Conservation (phyloP, 192 early-diverging fungal species). For the Glomus cerebriforme region DNA sequence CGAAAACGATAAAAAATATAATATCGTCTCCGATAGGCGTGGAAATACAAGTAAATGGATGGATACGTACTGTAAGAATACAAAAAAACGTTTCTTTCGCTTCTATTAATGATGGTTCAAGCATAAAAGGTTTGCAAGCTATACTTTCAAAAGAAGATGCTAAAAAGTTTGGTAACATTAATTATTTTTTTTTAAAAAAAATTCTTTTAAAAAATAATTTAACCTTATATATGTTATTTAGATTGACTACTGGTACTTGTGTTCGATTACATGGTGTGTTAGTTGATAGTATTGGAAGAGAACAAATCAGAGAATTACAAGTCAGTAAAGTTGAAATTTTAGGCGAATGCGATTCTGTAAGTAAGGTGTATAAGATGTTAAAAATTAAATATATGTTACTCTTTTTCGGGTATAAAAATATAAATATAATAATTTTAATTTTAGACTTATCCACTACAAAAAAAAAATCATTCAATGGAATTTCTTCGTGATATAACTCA, state of each 20-base stretch:
- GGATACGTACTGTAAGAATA: slow-evolving; percentile 79
- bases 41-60: slow-evolving; percentile 64
- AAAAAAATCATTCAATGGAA: slow-evolving; percentile 76
- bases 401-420: background rate
- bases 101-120: slow-evolving; percentile 78
- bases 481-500: slow-evolving; percentile 79
- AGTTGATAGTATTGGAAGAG: slow-evolving; percentile 64
- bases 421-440: background rate
- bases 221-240: slow-evolving; percentile 13
- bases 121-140: slow-evolving; percentile 69
- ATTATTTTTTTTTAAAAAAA: background rate
- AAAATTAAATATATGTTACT: background rate
- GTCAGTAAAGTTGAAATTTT: slow-evolving; percentile 56
- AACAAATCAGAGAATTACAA: slow-evolving; percentile 73
- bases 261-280: slow-evolving; percentile 72
- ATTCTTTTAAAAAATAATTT: slow-evolving; percentile 19
- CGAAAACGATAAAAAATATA: slow-evolving; percentile 41
- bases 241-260: slow-evolving; percentile 71
- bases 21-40: slow-evolving; percentile 37
- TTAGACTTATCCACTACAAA: slow-evolving; percentile 83
- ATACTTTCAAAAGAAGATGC: slow-evolving; percentile 54
- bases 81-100: slow-evolving; percentile 81
- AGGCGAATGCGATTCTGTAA: slow-evolving; percentile 61
- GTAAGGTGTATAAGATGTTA: background rate
- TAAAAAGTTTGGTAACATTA: slow-evolving; percentile 48